phyloP scores from a whole-genome alignment of 257 asterid genomes.

The Solanum acaule region DNA sequence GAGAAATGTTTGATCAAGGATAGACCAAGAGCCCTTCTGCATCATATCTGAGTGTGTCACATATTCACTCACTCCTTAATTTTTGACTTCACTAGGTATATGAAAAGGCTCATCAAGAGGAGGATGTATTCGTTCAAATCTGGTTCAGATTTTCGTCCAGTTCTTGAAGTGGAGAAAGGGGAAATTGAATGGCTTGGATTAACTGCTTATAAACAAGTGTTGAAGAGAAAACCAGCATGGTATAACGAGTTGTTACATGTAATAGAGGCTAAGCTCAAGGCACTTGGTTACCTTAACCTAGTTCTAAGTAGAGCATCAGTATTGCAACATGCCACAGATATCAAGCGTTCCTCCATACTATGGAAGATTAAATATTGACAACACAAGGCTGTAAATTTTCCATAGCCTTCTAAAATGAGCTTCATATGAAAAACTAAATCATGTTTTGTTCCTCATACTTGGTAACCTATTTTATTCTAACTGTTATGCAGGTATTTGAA shows the following conservation, averaged over 20 bases:
- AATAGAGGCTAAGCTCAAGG: conserved; percentile 32
- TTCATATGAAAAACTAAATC: background rate
- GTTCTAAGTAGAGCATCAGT: conserved; percentile 28
- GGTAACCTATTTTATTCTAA: background rate
- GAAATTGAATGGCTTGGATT: conserved; percentile 73
- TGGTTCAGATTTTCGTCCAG: conserved; percentile 37
- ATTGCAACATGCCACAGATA: conserved; percentile 55
- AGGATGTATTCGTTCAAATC: conserved; percentile 30
- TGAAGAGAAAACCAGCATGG: conserved; percentile 55
- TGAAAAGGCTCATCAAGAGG: conserved; percentile 52
- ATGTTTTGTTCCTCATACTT: background rate
- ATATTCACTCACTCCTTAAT: background rate
- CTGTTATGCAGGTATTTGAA: background rate
- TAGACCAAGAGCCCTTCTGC: background rate
- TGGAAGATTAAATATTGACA: conserved; percentile 63
- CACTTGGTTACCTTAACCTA: conserved; percentile 11
- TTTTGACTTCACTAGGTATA: conserved; percentile 31
- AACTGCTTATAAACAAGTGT: conserved; percentile 46
- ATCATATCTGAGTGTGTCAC: background rate
- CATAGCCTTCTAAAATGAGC: background rate
- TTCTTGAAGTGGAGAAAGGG: conserved; percentile 32
- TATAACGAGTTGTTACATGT: conserved; percentile 33
- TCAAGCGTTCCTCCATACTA: conserved; percentile 44
- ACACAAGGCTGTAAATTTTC: background rate
- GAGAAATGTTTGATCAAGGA: background rate